A percentile compares a stretch with the other conserved stretches of the same genome.
phyloP scores from a whole-genome alignment of 495 filamentous ascomycete species.

The Penicillium steckii region DNA sequence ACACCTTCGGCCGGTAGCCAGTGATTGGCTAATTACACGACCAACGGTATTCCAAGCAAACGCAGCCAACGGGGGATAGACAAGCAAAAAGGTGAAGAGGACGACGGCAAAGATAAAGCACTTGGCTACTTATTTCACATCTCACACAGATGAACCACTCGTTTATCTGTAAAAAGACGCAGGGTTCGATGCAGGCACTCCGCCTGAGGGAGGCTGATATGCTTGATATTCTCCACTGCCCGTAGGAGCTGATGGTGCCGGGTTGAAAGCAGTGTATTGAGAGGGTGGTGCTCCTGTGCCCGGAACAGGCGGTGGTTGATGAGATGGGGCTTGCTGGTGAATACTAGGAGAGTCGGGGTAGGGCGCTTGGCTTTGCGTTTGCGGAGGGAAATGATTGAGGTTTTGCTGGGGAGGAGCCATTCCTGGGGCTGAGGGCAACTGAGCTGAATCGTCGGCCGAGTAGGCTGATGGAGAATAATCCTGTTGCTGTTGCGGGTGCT shows the following conservation, averaged over 20 bases:
- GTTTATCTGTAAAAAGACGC: conserved; percentile 44
- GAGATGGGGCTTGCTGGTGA: conserved; percentile 50
- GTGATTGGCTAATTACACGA: conserved; percentile 10
- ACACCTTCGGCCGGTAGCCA: neutral
- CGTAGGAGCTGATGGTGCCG: conserved; percentile 33
- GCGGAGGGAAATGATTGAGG: conserved; percentile 30
- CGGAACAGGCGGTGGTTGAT: conserved; percentile 44
- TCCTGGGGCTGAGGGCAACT: conserved; percentile 26
- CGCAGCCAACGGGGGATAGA: neutral
- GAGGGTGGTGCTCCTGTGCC: conserved; percentile 40
- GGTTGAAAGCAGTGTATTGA: conserved; percentile 40
- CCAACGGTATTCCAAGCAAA: conserved; percentile 11
- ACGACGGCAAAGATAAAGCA: no score
- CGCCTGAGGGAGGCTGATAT: conserved; percentile 45
- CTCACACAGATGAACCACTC: neutral
- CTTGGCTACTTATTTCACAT: no score
- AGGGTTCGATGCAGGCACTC: conserved; percentile 36
- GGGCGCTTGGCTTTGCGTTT: conserved; percentile 42
- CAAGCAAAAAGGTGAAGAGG: no score
- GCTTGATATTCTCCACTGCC: conserved; percentile 47
- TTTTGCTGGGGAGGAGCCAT: conserved; percentile 25
- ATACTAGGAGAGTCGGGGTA: conserved; percentile 42
- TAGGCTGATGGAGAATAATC: conserved; percentile 62
- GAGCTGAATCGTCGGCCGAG: conserved; percentile 53
- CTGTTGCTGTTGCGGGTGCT: conserved; percentile 30